Base-by-base conservation (phyloP, 2,329 filamentous ascomycete species). In the Colletotrichum salicis region DNA sequence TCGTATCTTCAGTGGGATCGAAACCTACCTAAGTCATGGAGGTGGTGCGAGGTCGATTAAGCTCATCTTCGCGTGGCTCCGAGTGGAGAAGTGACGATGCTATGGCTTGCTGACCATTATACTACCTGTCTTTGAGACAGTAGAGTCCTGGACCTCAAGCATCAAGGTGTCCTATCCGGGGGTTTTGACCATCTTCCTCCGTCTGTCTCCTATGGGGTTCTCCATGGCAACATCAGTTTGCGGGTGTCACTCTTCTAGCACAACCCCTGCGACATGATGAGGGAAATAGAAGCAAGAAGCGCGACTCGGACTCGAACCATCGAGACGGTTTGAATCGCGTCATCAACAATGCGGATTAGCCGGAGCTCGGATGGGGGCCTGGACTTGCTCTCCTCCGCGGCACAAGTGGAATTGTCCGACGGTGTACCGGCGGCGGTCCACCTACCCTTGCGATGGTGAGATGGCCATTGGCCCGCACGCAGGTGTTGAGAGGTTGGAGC, bases 381-480 rank as follows among this genome's bases (percentile, higher is more conserved):
- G 56, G 68, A 62, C 45, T 60, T 69, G 54, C 58, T 11, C 69
- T 71, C 59, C 64, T 71, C 59, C 64, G 69, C 69, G 59, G 54
- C 45, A 37, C 64, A 56, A 31, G 31, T 61, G 58, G 27, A 45
- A 35, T 33, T 62, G 24, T 31, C 33, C 57, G 57, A 67, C 51
- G 51, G 51, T 33, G 27, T n/a, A 41, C 37, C 37, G 41, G n/a
- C 7, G 24, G 31, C 31, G 37, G 29, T 51, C 59, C 41, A 51
- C 59, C 13, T 31, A 11, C 8, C 24, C 37, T 51, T 19, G 37
- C 15, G 37, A 51, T 27, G 31, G 48, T 13, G n/a, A n/a, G 15
- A 51, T 61, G 2, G 45, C 13, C 59, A 33, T 61, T 33, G 41
- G 41, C 41, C 41, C 41, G 29, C 10, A 29, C 13, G 11, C 45